Conservation (phyloP, 352 stramenopile species). For the Phytopythium chamaehyphon region DNA sequence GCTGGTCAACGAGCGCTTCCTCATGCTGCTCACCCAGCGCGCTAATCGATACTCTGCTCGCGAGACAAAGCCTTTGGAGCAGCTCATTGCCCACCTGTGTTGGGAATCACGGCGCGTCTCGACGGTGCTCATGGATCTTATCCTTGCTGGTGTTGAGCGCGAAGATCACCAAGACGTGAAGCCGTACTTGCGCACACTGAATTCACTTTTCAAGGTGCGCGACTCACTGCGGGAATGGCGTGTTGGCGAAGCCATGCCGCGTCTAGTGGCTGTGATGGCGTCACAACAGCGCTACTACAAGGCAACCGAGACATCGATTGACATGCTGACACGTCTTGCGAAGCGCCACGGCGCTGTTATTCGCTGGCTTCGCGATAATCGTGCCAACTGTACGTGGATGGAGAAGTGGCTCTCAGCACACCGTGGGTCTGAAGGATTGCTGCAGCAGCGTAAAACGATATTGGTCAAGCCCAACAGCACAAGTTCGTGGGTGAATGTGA, state of each 20-base stretch:
- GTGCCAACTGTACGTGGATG: constrained; percentile 68
- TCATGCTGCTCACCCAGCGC: constrained; percentile 71
- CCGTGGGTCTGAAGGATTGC: constrained; percentile 51
- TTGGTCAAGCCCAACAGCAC: constrained; percentile 85
- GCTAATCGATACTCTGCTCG: constrained; percentile 62
- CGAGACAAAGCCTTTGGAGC: constrained; percentile 75
- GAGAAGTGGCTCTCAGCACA: constrained; percentile 79
- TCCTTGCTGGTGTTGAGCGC: constrained; percentile 71
- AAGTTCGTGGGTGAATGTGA: constrained; percentile 73
- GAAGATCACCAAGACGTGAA: constrained; percentile 87
- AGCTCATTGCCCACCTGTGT: constrained; percentile 74
- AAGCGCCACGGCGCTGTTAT: constrained; percentile 67
- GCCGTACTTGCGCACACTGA: constrained; percentile 85
- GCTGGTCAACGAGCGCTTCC: constrained; percentile 68
- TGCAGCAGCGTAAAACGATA: constrained; percentile 74
- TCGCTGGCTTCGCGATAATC: constrained; percentile 67
- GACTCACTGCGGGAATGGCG: constrained; percentile 63
- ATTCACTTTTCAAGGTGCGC: constrained; percentile 71
- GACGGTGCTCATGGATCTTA: constrained; percentile 46
- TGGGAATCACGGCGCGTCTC: constrained; percentile 72
- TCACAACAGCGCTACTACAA: constrained; percentile 87
- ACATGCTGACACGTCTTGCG: constrained; percentile 80
- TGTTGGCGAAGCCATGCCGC: constrained; percentile 63
- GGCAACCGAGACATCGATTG: constrained; percentile 78
- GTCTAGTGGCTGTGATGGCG: constrained; percentile 71